phyloP scores from a whole-genome alignment of 2,329 filamentous ascomycete species.

The Colletotrichum chlorophyti region DNA sequence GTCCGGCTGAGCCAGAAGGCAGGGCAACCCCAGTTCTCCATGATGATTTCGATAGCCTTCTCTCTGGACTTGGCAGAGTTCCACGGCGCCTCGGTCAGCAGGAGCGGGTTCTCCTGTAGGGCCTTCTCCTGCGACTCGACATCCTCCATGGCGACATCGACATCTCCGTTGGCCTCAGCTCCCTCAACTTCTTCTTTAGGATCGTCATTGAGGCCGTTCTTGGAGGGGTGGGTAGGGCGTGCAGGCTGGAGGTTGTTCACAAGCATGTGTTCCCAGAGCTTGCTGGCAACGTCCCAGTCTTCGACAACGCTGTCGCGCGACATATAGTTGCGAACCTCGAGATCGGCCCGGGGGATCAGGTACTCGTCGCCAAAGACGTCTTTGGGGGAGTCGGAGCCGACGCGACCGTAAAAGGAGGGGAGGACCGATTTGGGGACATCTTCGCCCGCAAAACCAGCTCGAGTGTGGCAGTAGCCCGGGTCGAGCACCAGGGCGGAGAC shows the following conservation, averaged over 20 bases:
- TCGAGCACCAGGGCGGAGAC: conserved; percentile 97
- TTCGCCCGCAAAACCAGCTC: conserved; percentile 96
- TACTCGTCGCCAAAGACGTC: conserved; percentile 90
- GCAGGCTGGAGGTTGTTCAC: conserved; percentile 85
- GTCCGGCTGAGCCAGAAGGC: conserved; percentile 93
- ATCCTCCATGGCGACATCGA: conserved; percentile 65
- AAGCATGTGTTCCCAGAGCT: conserved; percentile 92
- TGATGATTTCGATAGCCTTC: conserved; percentile 93
- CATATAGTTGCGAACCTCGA: conserved; percentile 94
- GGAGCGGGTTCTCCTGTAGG: conserved; percentile 85
- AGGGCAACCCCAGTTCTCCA: conserved; percentile 95
- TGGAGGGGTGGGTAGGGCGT: conserved; percentile 71
- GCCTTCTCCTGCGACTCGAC: conserved; percentile 71
- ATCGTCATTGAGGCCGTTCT: conserved; percentile 81
- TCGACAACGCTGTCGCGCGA: conserved; percentile 87
- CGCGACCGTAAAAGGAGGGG: conserved; percentile 84
- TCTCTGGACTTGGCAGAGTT: conserved; percentile 87
- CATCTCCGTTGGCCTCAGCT: conserved; percentile 66
- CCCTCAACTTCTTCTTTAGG: conserved; percentile 64
- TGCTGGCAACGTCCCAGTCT: conserved; percentile 92
- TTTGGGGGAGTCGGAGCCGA: conserved; percentile 55
- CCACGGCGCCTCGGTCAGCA: conserved; percentile 96
- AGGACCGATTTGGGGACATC: conserved; percentile 94
- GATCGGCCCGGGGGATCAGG: conserved; percentile 75
- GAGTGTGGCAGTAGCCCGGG: conserved; percentile 87